Evolutionary conservation across 2,329 filamentous ascomycete genomes (phyloP).

Genomic region (Monilinia polystroma): DNA sequence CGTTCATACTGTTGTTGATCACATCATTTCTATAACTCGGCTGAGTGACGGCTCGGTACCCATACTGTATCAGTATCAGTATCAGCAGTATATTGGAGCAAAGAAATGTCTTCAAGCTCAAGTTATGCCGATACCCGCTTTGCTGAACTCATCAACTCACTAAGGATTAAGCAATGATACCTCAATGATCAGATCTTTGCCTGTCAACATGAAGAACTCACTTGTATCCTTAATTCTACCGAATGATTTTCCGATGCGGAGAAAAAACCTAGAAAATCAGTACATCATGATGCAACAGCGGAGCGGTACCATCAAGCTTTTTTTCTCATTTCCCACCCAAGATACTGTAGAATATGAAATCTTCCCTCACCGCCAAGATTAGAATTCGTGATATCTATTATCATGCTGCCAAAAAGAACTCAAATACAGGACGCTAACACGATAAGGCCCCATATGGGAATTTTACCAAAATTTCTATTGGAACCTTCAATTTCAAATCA

Average conservation of each 20-base stretch:
- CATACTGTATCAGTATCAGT: no score
- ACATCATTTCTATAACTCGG: neutral
- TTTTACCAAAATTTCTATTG: no score
- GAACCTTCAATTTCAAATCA: no score
- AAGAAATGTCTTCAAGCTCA: neutral
- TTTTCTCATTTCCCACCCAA: conserved; percentile 4
- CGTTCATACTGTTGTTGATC: no score
- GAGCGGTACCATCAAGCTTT: conserved; percentile 1
- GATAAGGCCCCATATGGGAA: no score
- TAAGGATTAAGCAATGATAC: no score
- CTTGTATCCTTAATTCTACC: conserved; percentile 1
- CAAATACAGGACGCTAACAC: no score
- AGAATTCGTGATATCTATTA: neutral
- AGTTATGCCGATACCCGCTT: no score
- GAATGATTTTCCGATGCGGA: conserved; percentile 15
- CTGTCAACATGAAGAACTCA: neutral
- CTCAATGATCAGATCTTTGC: neutral
- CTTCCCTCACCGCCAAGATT: conserved; percentile 3
- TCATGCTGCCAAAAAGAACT: no score
- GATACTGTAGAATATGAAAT: neutral
- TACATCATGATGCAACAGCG: conserved; percentile 18
- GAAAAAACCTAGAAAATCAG: neutral
- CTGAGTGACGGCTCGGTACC: neutral
- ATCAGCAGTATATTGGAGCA: neutral
- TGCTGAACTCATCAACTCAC: no score